Percentiles rank a stretch among this genome's conserved stretches.
phyloP scores from a whole-genome alignment of 352 stramenopile species.

The Globisporangium paroecandrum region DNA sequence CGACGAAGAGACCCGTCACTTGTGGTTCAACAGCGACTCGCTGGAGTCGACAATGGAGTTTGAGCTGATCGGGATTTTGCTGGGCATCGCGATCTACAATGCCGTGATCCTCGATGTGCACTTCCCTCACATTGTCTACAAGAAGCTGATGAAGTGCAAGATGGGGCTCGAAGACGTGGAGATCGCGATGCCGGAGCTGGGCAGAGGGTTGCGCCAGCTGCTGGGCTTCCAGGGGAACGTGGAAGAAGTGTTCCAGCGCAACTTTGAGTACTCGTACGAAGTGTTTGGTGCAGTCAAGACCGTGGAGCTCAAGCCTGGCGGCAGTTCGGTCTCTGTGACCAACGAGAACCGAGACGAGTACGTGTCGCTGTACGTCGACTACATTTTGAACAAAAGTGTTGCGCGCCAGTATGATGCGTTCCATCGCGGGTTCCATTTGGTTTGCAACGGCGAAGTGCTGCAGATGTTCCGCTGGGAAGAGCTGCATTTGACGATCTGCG shows the following conservation, averaged over 20 bases:
- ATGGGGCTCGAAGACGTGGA: slow-evolving; percentile 63
- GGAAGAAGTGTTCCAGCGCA: slow-evolving; percentile 63
- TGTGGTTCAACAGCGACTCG: slow-evolving; percentile 84
- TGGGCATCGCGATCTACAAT: slow-evolving; percentile 85
- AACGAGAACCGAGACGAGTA: slow-evolving; percentile 70
- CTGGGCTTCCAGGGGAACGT: slow-evolving; percentile 69
- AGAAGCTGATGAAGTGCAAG: slow-evolving; percentile 64
- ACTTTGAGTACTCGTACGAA: slow-evolving; percentile 82
- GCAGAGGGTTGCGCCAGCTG: slow-evolving; percentile 60
- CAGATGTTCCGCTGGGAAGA: slow-evolving; percentile 82
- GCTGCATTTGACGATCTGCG: slow-evolving; percentile 72
- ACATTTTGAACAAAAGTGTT: slow-evolving; percentile 61
- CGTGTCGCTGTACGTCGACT: slow-evolving; percentile 69
- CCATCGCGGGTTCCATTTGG: slow-evolving; percentile 69
- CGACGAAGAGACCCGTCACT: slow-evolving; percentile 58
- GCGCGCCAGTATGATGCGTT: slow-evolving; percentile 67
- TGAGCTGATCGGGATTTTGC: slow-evolving; percentile 79
- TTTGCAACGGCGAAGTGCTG: slow-evolving; percentile 68
- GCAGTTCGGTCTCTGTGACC: slow-evolving; percentile 57
- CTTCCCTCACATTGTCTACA: slow-evolving; percentile 82
- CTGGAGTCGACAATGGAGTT: slow-evolving; percentile 83
- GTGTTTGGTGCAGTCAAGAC: slow-evolving; percentile 78
- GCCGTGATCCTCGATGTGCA: slow-evolving; percentile 78
- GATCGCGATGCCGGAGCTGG: slow-evolving; percentile 48
- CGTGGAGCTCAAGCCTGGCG: slow-evolving; percentile 64